Base-by-base conservation (phyloP, 225 moss, liverwort and hornwort genomes). In the Pleurozium schreberi region DNA sequence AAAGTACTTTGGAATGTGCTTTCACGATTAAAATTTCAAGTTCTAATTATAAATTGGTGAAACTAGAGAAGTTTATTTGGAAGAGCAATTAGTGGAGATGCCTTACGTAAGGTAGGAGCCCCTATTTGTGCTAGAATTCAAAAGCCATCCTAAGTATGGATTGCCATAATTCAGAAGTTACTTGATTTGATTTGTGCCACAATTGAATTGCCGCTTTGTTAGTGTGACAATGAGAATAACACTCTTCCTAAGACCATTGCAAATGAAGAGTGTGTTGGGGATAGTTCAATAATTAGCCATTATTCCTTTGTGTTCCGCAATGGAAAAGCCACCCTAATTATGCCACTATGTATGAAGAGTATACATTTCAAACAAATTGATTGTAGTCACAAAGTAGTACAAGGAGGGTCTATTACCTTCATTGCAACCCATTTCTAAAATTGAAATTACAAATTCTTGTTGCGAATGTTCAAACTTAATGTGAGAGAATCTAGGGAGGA, bases 321-420 rank as follows among this genome's bases (percentile, higher is more conserved):
- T 34, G n/a, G 3, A 0, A 0, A 50, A 57, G 26, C 26, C 4
- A 16, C 2, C 1, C 9, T 57, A n/a, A 57, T n/a, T n/a, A 6
- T 25, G 4, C 4, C 6, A 10, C 11, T 55, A 4, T 6, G 1
- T 38, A 78, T n/a, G 0, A 38, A 78, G 13, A 55, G 16, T 38
- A 1, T 3, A 34, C 14, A 34, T 52, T n/a, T 78, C 26, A 55
- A 38, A 55, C 12, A 23, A 14, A 6, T 36, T 53, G 0, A 38
- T 55, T 16, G 10, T 15, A 0, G 16, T 38, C 7, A n/a, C 10
- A 78, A 16, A 10, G 16, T 55, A 0, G 77, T 0, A 38, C 10
- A 78, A 2, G 1, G 16, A 53, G 2, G 15, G 6, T 0, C 6
- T 23, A 3, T 26, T 38, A 9, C 8, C 2, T 9, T 16, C 9